Base-by-base conservation (phyloP, 768 basidiomycete genomes). In the Chalciporus piperatus region DNA sequence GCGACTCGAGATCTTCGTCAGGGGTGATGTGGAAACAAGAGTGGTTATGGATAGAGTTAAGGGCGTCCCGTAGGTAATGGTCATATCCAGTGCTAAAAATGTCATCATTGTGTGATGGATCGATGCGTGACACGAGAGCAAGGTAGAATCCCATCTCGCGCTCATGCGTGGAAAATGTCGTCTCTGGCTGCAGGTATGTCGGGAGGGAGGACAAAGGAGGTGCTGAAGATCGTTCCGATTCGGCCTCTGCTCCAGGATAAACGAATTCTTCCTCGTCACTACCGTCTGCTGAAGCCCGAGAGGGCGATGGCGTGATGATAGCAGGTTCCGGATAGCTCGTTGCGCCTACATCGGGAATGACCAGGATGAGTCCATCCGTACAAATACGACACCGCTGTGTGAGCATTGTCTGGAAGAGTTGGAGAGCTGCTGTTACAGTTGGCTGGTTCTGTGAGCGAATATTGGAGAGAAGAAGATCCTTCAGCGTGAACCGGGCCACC, bases 401-500 rank as follows among this genome's bases (percentile, higher is more conserved):
- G 9, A 96, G 75, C 64, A 96, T 76, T 1, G 89, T 84, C 55
- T 86, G 83, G 6, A 96, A 71, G 9, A 98, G 76, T 59, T 91
- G 88, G 46, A 97, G 72, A 3, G 92, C 90, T 10, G 91, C 82
- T 0, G 87, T 85, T 1, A 80, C 78, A 0, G 91, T 83, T 0
- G 82, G 67, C 51, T 83, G 80, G 10, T 78, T 80, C 47, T 72
- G 72, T 6, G 90, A 92, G 20, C 80, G 76, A 20, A 97, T 71
- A 63, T 93, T 93, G 41, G 90, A 79, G 44, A 91, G 61, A 8
- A 98, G 71, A 30, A 98, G 77, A 60, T 98, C 96, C 65, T 92
- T 93, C 37, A 98, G 76, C 5, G 92, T 95, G 73, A 93, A 98
- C 16, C 93, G 82, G 12, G 87, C 90, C 70, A 89, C 82, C 0